Evolutionary conservation across 371 early-diverging fungal genomes (phyloP).

Genomic region (Mortierella sp.): DNA sequence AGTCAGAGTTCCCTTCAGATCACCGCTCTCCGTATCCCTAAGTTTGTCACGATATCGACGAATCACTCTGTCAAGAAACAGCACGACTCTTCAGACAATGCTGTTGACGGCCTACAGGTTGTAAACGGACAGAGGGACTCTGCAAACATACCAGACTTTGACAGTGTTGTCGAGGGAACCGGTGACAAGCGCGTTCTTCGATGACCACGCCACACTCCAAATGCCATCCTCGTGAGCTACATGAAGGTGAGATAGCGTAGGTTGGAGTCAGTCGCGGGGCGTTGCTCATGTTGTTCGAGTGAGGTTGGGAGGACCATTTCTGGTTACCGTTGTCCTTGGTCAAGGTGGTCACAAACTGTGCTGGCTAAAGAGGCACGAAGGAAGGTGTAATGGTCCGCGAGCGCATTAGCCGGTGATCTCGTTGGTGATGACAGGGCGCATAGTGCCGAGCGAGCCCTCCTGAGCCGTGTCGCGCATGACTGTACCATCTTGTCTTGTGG

Average conservation of each 20-base stretch:
- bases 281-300: not conserved
- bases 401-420: not conserved
- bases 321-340: constrained; percentile 65
- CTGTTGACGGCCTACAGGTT: too few relatives aligned
- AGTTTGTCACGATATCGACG: not conserved
- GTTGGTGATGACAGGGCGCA: not conserved
- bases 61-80: not conserved
- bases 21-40: constrained; percentile 77
- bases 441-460: not conserved
- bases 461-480: not conserved
- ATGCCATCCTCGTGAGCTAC: constrained; percentile 86
- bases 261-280: too few relatives aligned
- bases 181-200: constrained; percentile 72
- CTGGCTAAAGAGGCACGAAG: constrained; percentile 57
- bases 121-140: too few relatives aligned
- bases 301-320: not conserved
- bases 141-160: constrained; percentile 73
- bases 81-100: too few relatives aligned
- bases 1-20: constrained; percentile 64
- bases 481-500: constrained; percentile 1
- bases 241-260: not conserved
- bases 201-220: constrained; percentile 83
- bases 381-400: not conserved
- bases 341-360: constrained; percentile 67
- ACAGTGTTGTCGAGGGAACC: constrained; percentile 83